Percentiles rank a stretch among this genome's conserved stretches.
Conservation (phyloP, 2,329 filamentous ascomycete genomes). For the Paradendryphiella salina region DNA sequence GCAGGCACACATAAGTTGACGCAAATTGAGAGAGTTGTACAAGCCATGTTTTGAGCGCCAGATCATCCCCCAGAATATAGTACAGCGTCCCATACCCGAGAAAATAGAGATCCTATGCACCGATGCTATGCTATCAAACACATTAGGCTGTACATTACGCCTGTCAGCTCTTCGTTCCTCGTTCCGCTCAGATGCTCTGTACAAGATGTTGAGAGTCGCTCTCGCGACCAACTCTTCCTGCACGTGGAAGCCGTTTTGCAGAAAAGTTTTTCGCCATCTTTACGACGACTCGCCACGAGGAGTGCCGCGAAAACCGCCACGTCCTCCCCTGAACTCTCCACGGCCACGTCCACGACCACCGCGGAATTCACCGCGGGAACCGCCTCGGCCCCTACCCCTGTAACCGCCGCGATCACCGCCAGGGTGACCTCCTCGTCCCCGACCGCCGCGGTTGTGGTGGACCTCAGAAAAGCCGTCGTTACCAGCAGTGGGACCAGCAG, state of each 20-base stretch:
- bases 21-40: constrained; percentile 14
- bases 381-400: constrained; percentile 57
- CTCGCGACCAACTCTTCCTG: neutral
- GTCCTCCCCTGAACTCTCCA: constrained; percentile 51
- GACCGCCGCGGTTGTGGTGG: constrained; percentile 49
- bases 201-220: constrained; percentile 13
- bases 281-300: constrained; percentile 36
- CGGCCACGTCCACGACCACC: constrained; percentile 50
- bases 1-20: neutral
- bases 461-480: constrained; percentile 75
- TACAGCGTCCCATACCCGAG: constrained; percentile 37
- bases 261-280: neutral
- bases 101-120: constrained; percentile 37
- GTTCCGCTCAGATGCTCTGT: constrained; percentile 32
- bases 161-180: constrained; percentile 30
- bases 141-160: constrained; percentile 37
- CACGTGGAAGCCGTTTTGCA: constrained; percentile 8
- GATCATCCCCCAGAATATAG: constrained; percentile 36
- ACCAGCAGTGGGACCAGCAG: constrained; percentile 40
- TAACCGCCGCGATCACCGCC: constrained; percentile 57
- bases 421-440: constrained; percentile 54
- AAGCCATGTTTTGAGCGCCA: constrained; percentile 31
- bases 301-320: constrained; percentile 44
- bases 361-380: constrained; percentile 45
- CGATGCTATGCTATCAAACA: constrained; percentile 47